Conservation (phyloP, 2,329 filamentous ascomycete genomes). For the Paecilomyces formosus region DNA sequence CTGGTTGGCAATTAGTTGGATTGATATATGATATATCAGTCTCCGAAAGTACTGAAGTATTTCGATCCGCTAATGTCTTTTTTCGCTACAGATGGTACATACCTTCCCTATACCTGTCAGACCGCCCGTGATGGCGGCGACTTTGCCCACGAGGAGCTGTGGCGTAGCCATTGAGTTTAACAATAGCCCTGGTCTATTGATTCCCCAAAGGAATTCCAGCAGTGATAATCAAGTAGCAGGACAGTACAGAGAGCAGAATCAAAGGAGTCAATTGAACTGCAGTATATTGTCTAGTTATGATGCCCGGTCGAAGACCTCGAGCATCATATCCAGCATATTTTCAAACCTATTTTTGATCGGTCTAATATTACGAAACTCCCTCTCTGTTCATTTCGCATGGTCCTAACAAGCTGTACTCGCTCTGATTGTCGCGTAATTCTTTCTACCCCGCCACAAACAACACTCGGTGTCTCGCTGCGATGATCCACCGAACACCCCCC, state of each 20-base stretch:
- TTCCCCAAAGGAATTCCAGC: not conserved
- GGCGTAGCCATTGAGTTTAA: conserved; percentile 20
- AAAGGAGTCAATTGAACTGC: not conserved
- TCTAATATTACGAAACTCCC: not conserved
- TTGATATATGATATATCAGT: no score
- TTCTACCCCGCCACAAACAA: conserved; percentile 1
- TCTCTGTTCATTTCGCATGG: not conserved
- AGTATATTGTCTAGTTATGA: not conserved
- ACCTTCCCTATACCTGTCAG: conserved; percentile 74
- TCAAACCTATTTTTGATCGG: not conserved
- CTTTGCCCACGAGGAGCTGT: conserved; percentile 62
- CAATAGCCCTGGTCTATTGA: not conserved
- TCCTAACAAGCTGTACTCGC: not conserved
- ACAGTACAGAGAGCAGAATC: not conserved
- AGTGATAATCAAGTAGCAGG: not conserved
- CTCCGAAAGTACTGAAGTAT: no score
- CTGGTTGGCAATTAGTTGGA: conserved; percentile 7
- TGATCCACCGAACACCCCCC: conserved; percentile 20
- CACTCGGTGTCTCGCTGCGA: conserved; percentile 20
- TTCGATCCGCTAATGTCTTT: no score
- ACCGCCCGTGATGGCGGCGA: conserved; percentile 79
- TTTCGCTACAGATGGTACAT: not conserved
- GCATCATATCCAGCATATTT: not conserved
- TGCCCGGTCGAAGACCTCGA: not conserved
- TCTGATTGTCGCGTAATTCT: not conserved